A percentile compares a stretch with the other conserved stretches of the same genome.
phyloP scores from a whole-genome alignment of 352 stramenopile genomes.

The Globisporangium ultimum region DNA sequence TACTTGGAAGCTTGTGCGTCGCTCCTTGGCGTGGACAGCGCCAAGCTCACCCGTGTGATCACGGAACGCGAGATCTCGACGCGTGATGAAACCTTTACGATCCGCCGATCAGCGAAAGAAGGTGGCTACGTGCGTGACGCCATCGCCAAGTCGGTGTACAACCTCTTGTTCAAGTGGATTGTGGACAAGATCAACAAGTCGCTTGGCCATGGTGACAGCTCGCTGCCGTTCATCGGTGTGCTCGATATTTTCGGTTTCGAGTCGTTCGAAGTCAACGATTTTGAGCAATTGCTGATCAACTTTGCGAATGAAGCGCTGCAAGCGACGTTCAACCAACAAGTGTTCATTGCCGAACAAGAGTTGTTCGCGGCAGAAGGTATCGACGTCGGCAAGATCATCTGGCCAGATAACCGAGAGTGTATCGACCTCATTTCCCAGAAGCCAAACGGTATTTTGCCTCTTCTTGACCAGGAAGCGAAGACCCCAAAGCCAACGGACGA shows the following conservation, averaged over 20 bases:
- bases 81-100: constrained; percentile 77
- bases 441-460: constrained; percentile 74
- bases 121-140: constrained; percentile 86
- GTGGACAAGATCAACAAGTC: constrained; percentile 79
- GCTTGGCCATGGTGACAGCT: constrained; percentile 72
- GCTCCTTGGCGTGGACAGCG: constrained; percentile 76
- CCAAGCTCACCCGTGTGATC: constrained; percentile 64
- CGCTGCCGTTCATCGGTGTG: constrained; percentile 89
- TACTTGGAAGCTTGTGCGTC: constrained; percentile 51
- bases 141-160: constrained; percentile 94
- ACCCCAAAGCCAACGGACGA: constrained; percentile 80
- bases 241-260: constrained; percentile 98
- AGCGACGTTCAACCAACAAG: constrained; percentile 88
- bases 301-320: constrained; percentile 89
- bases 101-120: constrained; percentile 73
- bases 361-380: constrained; percentile 80
- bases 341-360: constrained; percentile 86
- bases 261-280: constrained; percentile 93
- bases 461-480: constrained; percentile 79
- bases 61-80: constrained; percentile 79
- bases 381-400: constrained; percentile 79
- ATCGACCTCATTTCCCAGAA: constrained; percentile 83
- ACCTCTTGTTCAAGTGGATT: constrained; percentile 87
- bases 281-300: constrained; percentile 90
- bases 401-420: constrained; percentile 82